A percentile compares a stretch with the other conserved stretches of the same genome.
These are phyloP conservation scores for Condylostoma magnum DNA, from an alignment of 169 alveolate species.

Conservation along the genomic window DNA sequence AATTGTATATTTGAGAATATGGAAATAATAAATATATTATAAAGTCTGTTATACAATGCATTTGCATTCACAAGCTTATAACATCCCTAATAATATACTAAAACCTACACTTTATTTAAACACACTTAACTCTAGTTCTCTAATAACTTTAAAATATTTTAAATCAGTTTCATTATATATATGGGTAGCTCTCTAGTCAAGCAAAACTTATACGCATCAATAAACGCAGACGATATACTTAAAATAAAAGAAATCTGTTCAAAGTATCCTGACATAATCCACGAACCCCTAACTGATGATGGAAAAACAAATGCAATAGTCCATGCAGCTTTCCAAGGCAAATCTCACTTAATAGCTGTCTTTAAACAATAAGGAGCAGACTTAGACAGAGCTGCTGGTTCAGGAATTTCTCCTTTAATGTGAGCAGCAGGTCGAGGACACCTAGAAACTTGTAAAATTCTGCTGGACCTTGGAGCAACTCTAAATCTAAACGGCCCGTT, in stretches of 20 bases:
- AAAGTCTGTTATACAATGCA: too few relatives aligned
- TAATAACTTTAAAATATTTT: too few relatives aligned
- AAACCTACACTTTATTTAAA: too few relatives aligned
- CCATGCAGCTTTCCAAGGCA: conserved; percentile 20
- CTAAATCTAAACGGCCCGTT: background rate
- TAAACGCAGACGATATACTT: conserved; percentile 13
- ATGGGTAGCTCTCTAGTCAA: conserved; percentile 18
- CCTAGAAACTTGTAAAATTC: conserved; percentile 4
- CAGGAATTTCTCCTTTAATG: conserved; percentile 19
- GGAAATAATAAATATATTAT: too few relatives aligned
- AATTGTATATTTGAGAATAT: too few relatives aligned
- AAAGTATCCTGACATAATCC: background rate
- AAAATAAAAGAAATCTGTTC: background rate
- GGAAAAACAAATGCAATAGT: conserved; percentile 3
- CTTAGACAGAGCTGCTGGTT: background rate
- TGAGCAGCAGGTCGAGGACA: conserved; percentile 28
- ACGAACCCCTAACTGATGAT: conserved; percentile 26
- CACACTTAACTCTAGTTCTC: too few relatives aligned
- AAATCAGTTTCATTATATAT: too few relatives aligned
- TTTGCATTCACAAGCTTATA: too few relatives aligned
- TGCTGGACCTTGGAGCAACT: conserved; percentile 21
- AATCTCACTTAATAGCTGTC: conserved; percentile 1
- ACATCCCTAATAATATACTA: too few relatives aligned
- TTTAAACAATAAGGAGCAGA: conserved; percentile 17
- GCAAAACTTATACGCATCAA: background rate